Evolutionary conservation across 768 basidiomycete species (phyloP).

Genomic region (Kwoniella botswanensis): DNA sequence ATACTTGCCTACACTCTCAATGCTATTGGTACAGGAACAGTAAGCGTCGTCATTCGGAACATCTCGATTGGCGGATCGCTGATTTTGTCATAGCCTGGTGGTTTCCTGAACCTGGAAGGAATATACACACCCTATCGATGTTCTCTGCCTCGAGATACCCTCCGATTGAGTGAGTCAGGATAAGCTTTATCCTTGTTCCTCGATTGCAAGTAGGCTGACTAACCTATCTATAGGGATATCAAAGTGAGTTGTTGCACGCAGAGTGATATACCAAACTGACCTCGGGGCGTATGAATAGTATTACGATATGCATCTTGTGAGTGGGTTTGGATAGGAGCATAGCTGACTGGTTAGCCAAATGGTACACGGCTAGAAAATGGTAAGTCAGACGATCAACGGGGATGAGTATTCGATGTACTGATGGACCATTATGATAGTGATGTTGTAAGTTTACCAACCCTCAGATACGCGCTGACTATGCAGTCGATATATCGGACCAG

Average conservation of each 20-base stretch:
- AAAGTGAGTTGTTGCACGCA: background rate
- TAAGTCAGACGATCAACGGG: background rate
- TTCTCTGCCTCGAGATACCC: constrained; percentile 18
- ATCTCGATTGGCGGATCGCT: background rate
- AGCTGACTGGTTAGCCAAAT: constrained; percentile 18
- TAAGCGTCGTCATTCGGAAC: background rate
- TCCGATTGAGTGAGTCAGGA: constrained; percentile 14
- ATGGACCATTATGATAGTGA: background rate
- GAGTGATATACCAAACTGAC: background rate
- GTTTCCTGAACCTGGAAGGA: constrained; percentile 29
- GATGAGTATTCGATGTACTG: background rate
- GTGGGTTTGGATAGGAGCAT: background rate
- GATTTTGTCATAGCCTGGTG: constrained; percentile 21
- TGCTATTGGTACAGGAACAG: constrained; percentile 23
- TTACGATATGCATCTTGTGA: constrained; percentile 24
- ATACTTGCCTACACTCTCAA: constrained; percentile 15
- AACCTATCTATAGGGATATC: constrained; percentile 1
- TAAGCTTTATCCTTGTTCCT: background rate
- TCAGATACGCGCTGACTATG: background rate
- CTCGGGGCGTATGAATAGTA: background rate
- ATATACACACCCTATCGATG: constrained; percentile 10
- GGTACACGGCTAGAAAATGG: constrained; percentile 17
- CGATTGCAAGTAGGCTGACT: background rate
- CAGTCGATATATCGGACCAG: constrained; percentile 24
- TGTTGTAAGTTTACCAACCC: constrained; percentile 11